Evolutionary conservation across 2,329 filamentous ascomycete genomes (phyloP), one percentile per base, ranked within the genome.

Genomic region (Cercospora canescens): DNA sequence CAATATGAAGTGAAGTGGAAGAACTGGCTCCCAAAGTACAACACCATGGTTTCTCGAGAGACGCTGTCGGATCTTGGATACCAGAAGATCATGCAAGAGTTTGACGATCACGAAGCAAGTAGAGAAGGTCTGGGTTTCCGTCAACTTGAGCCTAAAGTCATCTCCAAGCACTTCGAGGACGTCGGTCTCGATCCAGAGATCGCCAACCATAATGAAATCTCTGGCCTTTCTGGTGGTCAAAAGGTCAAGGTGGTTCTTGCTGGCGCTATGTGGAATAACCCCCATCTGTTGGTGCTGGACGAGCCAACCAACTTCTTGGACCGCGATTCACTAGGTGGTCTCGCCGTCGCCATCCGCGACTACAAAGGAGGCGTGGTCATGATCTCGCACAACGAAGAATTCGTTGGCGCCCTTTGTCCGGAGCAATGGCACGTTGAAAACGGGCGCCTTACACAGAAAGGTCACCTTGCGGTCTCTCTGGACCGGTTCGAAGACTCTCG

Each of bases 301-400:
- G 94, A 99, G 82, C 95, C 95, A 65, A 98, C 95, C 79, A 99
- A 99, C 84, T 99, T 97, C 87, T 89, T 99, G 84, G 95, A 99
- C 78, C 93, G 95, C 74, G 95, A 99, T 82, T 97, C 94, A 16
- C 89, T 99, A 18, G 96, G 95, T 76, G 95, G 94, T 80, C 87
- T 99, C 63, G 94, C 95, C n/a, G 93, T 97, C 45, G 95, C 95
- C 71, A 98, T 99, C 76, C 92, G 94, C 73, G 95, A 98, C 77
- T 99, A 96, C 88, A 96, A 93, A 84, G 95, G 95, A 72, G 95
- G 95, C 80, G 95, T 99, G 2, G 94, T 99, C 70, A 96, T 99
- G 89, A 99, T 99, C 81, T 97, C 94, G 68, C 95, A 99, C 83
- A 98, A 99, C 87, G 94, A 98, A 78, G 95, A 99, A 80, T 99